Evolutionary conservation across 2,329 filamentous ascomycete genomes (phyloP), one percentile per base, ranked within the genome.

Genomic region (Pyrenochaeta sp.): DNA sequence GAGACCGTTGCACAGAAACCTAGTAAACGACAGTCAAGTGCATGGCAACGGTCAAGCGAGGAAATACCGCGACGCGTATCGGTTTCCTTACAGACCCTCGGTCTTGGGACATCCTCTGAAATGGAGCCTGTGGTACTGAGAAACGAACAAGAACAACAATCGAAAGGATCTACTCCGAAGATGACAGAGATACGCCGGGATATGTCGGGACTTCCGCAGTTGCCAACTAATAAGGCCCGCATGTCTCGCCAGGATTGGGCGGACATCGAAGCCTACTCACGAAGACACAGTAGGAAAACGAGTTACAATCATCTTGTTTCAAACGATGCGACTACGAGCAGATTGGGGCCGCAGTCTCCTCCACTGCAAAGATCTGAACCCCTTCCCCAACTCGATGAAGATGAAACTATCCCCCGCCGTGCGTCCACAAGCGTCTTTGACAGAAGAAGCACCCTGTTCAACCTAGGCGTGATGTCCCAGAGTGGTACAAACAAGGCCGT

Each of bases 211-310:
- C 58, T 70, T 8, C 67, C 67, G 11, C 55, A 58, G 19, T 26
- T 70, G 9, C 65, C 65, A 6, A 47, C 50, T 21, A 63, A 58
- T 9, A 64, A 58, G 23, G 56, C 64, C 8, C 56, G 65, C 11
- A 30, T 70, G 30, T 70, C 65, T 5, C 65, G 65, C 18, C 64
- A 68, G 21, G 67, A 70, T 29, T 70, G 65, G 67, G 60, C 59
- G 9, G 57, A 64, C 15, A 67, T 70, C 20, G 55, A 66, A 34
- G 62, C 62, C 1, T 70, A 70, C 35, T 58, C 64, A 3, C 58
- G 58, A 20, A 55, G 57, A 22, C 53, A 64, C 27, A 61, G 51
- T 14, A 61, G 57, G 36, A 51, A 51, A 35, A 51, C 51, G n/a
- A 63, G 55, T 35, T 35, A 41, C 8, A 44, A 57, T 6, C 51